Percentiles rank a stretch among this genome's conserved stretches.
These are phyloP conservation scores for Sporothrix schenckii DNA, from an alignment of 2,329 filamentous ascomycete genomes.

Conservation along the genomic window DNA sequence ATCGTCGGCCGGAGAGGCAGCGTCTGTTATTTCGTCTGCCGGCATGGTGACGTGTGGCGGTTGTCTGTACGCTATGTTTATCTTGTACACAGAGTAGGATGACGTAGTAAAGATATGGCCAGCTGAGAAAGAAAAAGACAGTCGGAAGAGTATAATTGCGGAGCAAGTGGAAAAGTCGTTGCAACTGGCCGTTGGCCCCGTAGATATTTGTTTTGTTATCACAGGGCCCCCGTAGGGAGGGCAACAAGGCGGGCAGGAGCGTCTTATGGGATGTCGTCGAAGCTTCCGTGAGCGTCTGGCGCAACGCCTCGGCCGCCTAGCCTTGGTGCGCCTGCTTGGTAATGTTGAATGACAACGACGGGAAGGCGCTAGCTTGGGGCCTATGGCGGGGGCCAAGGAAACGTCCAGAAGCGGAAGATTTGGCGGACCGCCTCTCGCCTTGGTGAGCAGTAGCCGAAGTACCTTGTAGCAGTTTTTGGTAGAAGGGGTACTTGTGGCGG, in stretches of 20 bases:
- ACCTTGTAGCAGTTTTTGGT: background rate
- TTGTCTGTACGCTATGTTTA: background rate
- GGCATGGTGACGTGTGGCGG: background rate
- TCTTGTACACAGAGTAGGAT: slow-evolving; percentile 3
- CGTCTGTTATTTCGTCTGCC: background rate
- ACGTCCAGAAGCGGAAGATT: slow-evolving; percentile 28
- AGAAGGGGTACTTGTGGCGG: background rate
- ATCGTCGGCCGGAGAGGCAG: background rate
- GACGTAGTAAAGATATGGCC: background rate
- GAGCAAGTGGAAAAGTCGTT: background rate
- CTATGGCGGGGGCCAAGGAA: slow-evolving; percentile 18
- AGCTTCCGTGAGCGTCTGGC: slow-evolving; percentile 24
- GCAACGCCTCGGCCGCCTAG: background rate
- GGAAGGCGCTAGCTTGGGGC: background rate
- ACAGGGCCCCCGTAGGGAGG: background rate
- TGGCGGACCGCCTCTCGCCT: background rate
- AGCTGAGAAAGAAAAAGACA: background rate
- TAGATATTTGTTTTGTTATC: background rate
- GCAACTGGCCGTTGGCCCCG: background rate
- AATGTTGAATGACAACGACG: slow-evolving; percentile 18
- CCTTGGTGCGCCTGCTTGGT: slow-evolving; percentile 32
- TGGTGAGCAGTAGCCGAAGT: background rate
- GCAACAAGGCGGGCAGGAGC: background rate
- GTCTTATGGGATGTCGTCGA: slow-evolving; percentile 29
- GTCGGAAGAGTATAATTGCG: background rate